Evolutionary conservation across 1,284 basidiomycete species (phyloP).

Genomic region (Schizophyllum commune): DNA sequence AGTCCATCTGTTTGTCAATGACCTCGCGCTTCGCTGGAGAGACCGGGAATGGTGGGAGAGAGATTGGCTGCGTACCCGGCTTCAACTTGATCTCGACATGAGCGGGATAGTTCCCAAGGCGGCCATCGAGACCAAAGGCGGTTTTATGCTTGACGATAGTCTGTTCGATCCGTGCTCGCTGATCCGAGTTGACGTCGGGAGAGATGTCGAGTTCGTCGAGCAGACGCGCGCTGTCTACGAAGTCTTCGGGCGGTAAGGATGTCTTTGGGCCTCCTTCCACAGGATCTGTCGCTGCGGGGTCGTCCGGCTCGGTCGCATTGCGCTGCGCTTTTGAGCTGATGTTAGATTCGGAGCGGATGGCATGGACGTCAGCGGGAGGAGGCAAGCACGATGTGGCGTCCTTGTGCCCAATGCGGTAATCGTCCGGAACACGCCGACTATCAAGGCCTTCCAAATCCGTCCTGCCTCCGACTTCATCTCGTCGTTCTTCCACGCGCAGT

Average conservation of each 20-base stretch:
- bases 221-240: background rate
- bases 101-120: background rate
- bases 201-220: background rate
- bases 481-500: no score
- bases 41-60: slow-evolving; percentile 15
- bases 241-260: background rate
- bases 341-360: background rate
- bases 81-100: slow-evolving; percentile 2
- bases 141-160: background rate
- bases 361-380: no score
- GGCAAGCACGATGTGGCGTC: background rate
- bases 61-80: slow-evolving; percentile 13
- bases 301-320: slow-evolving; percentile 3
- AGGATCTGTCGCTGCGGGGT: slow-evolving; percentile 1
- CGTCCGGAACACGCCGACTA: background rate
- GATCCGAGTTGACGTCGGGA: background rate
- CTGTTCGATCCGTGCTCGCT: background rate
- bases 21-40: slow-evolving; percentile 19
- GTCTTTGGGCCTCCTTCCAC: background rate
- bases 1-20: background rate
- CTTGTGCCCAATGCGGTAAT: background rate
- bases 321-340: slow-evolving; percentile 5
- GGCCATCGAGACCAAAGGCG: background rate
- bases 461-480: background rate
- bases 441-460: background rate